phyloP scores from a whole-genome alignment of 371 early-diverging fungal genomes.

The Mortierella sp. region DNA sequence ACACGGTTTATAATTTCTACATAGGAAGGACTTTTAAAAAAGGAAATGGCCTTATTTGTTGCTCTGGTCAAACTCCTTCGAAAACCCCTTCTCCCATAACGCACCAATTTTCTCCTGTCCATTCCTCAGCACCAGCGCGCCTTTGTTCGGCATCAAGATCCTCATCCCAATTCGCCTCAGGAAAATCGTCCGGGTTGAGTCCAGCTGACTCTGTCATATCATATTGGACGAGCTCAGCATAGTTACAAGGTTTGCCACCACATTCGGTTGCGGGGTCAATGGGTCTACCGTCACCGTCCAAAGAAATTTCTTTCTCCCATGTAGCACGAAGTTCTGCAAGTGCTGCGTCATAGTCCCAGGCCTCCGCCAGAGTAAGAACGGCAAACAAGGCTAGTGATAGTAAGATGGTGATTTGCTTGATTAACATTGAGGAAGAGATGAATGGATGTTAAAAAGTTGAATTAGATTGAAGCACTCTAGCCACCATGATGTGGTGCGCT shows the following conservation, averaged over 20 bases:
- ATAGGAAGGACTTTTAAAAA: constrained; percentile 2
- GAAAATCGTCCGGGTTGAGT: background rate
- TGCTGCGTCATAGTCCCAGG: background rate
- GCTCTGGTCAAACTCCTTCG: background rate
- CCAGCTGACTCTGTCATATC: background rate
- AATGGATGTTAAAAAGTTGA: too few species aligned
- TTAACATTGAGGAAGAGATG: background rate
- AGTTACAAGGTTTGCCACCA: constrained; percentile 4
- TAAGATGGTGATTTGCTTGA: background rate
- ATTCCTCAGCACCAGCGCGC: background rate
- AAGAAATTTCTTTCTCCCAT: background rate
- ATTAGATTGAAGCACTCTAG: background rate
- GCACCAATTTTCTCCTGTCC: background rate
- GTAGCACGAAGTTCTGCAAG: background rate
- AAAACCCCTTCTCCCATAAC: background rate
- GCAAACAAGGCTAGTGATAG: background rate
- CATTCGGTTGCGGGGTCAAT: background rate
- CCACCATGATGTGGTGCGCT: too few species aligned
- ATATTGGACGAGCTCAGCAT: constrained; percentile 5
- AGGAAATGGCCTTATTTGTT: background rate
- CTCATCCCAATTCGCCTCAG: background rate
- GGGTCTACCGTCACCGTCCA: background rate
- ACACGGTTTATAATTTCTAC: background rate
- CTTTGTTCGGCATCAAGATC: background rate
- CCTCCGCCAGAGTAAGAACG: background rate